Percentiles rank a stretch among this genome's conserved stretches.
Evolutionary conservation across 495 filamentous ascomycete genomes (phyloP).

Genomic region (Collariella sp.): DNA sequence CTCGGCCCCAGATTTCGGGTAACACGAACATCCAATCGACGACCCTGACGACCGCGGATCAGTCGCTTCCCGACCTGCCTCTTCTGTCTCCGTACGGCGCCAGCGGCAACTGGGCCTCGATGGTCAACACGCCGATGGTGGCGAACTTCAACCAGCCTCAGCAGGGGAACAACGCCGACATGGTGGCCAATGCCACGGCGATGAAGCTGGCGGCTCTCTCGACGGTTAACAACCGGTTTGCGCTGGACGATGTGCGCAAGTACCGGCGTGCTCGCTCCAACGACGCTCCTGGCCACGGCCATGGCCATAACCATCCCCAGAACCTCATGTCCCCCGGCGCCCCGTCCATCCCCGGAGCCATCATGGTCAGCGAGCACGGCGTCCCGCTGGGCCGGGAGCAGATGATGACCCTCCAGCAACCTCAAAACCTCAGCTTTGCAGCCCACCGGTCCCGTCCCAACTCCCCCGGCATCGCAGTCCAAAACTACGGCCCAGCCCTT

Average conservation of each 20-base stretch:
- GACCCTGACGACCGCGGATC: constrained; percentile 66
- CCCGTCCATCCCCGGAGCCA: constrained; percentile 49
- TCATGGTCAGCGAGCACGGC: constrained; percentile 89
- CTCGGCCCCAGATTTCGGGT: constrained; percentile 57
- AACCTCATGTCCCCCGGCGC: constrained; percentile 39
- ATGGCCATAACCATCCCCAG: no score
- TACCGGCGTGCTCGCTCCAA: constrained; percentile 87
- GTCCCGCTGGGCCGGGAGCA: constrained; percentile 80
- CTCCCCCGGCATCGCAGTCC: constrained; percentile 84
- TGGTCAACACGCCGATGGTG: constrained; percentile 96
- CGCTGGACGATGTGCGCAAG: constrained; percentile 89
- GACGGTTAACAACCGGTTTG: constrained; percentile 96
- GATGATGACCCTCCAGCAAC: constrained; percentile 56
- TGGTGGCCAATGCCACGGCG: constrained; percentile 96
- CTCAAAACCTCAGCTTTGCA: constrained; percentile 63
- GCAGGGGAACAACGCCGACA: constrained; percentile 63
- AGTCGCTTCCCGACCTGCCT: constrained; percentile 57
- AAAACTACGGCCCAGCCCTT: constrained; percentile 55
- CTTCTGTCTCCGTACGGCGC: constrained; percentile 82
- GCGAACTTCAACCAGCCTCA: constrained; percentile 64
- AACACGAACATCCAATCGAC: constrained; percentile 71
- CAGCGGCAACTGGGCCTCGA: constrained; percentile 94
- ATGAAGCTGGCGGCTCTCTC: constrained; percentile 98
- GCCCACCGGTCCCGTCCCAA: constrained; percentile 83
- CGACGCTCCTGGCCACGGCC: constrained; percentile 62